These are phyloP conservation scores for Kodamaea leandrae DNA, from an alignment of 805 yeast genomes.

Conservation along the genomic window DNA sequence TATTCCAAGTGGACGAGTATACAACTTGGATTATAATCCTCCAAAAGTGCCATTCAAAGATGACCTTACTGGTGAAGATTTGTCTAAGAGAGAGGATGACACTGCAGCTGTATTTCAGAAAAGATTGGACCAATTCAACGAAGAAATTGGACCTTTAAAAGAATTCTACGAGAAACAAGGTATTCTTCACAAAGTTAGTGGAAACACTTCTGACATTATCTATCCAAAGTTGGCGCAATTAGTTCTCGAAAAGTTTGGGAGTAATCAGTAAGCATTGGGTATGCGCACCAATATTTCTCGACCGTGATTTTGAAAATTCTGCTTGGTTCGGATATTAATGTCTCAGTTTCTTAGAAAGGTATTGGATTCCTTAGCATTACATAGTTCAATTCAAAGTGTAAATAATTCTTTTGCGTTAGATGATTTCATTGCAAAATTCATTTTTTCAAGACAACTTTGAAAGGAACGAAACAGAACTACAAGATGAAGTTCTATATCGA, in stretches of 20 bases:
- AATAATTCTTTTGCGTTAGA: too few relatives aligned
- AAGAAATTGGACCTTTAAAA: slow-evolving; percentile 60
- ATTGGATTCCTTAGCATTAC: too few relatives aligned
- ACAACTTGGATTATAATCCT: slow-evolving; percentile 83
- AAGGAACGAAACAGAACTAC: background rate
- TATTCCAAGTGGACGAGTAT: slow-evolving; percentile 78
- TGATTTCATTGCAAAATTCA: background rate
- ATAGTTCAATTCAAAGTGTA: too few relatives aligned
- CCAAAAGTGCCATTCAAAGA: slow-evolving; percentile 80
- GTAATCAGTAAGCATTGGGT: background rate
- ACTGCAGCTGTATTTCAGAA: slow-evolving; percentile 67
- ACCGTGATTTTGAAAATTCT: too few relatives aligned
- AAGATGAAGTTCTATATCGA: slow-evolving; percentile 80
- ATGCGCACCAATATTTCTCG: too few relatives aligned
- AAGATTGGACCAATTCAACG: slow-evolving; percentile 62
- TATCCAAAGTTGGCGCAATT: slow-evolving; percentile 62
- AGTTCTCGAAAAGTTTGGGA: slow-evolving; percentile 16
- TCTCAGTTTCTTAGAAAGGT: too few relatives aligned
- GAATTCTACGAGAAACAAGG: slow-evolving; percentile 49
- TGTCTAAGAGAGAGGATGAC: slow-evolving; percentile 80
- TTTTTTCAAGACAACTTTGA: background rate
- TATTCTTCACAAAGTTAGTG: slow-evolving; percentile 56
- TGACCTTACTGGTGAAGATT: slow-evolving; percentile 86
- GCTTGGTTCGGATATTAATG: too few relatives aligned
- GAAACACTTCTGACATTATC: slow-evolving; percentile 80